Conservation (phyloP, 2,329 filamentous ascomycete genomes). For the Diaporthe amygdali region DNA sequence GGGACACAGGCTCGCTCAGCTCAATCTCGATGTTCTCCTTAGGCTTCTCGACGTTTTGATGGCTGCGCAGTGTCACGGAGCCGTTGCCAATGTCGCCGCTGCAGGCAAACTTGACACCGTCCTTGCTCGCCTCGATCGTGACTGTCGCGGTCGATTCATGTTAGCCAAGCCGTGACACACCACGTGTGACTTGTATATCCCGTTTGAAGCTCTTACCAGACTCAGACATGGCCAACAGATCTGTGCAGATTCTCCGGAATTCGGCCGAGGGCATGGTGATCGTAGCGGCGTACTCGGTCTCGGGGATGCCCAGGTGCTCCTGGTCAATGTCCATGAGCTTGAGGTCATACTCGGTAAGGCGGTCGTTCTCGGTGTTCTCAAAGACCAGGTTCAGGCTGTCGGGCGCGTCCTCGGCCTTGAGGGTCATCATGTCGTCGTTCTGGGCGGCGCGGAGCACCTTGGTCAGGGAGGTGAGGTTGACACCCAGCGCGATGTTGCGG, state of each 20-base stretch:
- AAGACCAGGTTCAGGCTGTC: constrained; percentile 96
- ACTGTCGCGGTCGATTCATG: constrained; percentile 58
- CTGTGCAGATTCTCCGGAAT: constrained; percentile 94
- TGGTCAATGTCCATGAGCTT: constrained; percentile 99
- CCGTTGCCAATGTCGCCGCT: constrained; percentile 95
- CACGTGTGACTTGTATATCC: not conserved
- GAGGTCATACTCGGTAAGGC: constrained; percentile 98
- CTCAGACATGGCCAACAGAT: constrained; percentile 90
- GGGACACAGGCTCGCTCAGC: constrained; percentile 86
- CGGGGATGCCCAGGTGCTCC: constrained; percentile 97
- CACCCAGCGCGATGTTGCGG: constrained; percentile 96
- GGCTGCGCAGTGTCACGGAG: constrained; percentile 87
- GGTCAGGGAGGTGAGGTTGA: constrained; percentile 95
- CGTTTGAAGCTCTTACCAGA: constrained; percentile 69
- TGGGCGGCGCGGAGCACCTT: constrained; percentile 96
- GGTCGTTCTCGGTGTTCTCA: constrained; percentile 86
- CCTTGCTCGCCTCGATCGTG: constrained; percentile 93
- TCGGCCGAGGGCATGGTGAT: constrained; percentile 87
- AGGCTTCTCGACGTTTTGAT: constrained; percentile 89
- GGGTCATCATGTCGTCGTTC: constrained; percentile 90
- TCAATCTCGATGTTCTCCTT: constrained; percentile 86
- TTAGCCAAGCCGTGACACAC: not conserved
- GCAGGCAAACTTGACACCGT: constrained; percentile 94
- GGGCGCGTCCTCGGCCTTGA: constrained; percentile 97
- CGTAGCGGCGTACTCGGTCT: constrained; percentile 96